phyloP scores from a whole-genome alignment of 345 rosid species.

The Pseudoturritis turrita region DNA sequence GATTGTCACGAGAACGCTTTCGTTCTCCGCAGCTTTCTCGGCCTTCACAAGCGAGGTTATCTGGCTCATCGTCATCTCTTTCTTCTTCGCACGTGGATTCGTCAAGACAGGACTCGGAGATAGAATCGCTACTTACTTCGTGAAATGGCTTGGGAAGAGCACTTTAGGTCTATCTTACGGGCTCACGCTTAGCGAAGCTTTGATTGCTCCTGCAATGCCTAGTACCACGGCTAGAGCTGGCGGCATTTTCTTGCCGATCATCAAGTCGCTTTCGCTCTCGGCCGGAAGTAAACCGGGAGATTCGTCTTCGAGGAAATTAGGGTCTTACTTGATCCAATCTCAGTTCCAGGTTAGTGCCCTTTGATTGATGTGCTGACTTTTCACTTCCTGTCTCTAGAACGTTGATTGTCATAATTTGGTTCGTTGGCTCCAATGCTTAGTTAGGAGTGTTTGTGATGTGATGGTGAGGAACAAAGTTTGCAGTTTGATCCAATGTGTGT shows the following conservation, averaged over 20 bases:
- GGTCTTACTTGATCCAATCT: slow-evolving; percentile 69
- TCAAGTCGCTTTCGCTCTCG: slow-evolving; percentile 69
- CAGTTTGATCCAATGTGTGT: not conserved
- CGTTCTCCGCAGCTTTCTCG: slow-evolving; percentile 72
- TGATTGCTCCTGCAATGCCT: slow-evolving; percentile 97
- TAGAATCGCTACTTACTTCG: slow-evolving; percentile 90
- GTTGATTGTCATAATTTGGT: not conserved
- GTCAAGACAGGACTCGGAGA: slow-evolving; percentile 93
- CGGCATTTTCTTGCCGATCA: slow-evolving; percentile 90
- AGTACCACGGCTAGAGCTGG: slow-evolving; percentile 97
- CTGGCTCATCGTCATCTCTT: slow-evolving; percentile 93
- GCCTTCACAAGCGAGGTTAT: slow-evolving; percentile 93
- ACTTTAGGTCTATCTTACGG: slow-evolving; percentile 93
- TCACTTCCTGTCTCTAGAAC: not conserved
- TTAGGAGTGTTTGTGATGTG: not conserved
- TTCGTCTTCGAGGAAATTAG: slow-evolving; percentile 66
- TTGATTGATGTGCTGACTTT: too few relatives aligned
- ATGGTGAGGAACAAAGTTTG: not conserved
- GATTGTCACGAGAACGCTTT: slow-evolving; percentile 65
- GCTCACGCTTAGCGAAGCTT: slow-evolving; percentile 73
- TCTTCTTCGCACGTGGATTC: slow-evolving; percentile 98
- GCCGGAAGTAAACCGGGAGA: slow-evolving; percentile 86
- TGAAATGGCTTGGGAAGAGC: slow-evolving; percentile 88
- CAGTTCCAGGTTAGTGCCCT: slow-evolving; percentile 71
- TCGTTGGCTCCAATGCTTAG: not conserved